Percentiles rank a stretch among this genome's conserved stretches.
phyloP scores from a whole-genome alignment of 2,329 filamentous ascomycete species.

The Cylindrodendrum hubeiense region DNA sequence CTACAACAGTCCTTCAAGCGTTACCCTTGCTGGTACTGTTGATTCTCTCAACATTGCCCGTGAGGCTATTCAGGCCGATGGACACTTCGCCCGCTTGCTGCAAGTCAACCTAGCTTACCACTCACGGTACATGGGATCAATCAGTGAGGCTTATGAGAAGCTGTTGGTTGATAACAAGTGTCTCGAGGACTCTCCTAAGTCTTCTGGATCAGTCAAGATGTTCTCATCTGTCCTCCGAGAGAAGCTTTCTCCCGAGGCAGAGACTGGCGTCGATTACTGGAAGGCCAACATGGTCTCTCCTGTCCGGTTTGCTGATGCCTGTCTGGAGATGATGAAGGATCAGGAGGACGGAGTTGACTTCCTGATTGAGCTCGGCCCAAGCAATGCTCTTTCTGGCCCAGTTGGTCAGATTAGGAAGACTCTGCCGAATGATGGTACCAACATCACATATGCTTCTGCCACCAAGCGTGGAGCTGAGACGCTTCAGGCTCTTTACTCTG shows the following conservation, averaged over 20 bases:
- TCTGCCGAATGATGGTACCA: conserved; percentile 12
- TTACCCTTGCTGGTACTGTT: conserved; percentile 16
- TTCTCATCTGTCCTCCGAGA: conserved; percentile 18
- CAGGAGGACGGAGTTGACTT: conserved; percentile 34
- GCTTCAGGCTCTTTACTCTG: neutral
- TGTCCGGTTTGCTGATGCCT: conserved; percentile 52
- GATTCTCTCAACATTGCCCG: conserved; percentile 8
- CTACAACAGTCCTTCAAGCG: conserved; percentile 20
- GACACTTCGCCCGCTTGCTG: conserved; percentile 15
- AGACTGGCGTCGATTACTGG: conserved; percentile 49
- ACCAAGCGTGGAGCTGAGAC: conserved; percentile 9
- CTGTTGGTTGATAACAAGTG: conserved; percentile 28
- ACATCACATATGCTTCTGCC: conserved; percentile 7
- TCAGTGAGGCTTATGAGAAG: conserved; percentile 16
- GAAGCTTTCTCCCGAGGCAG: conserved; percentile 2
- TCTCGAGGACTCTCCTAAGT: conserved; percentile 4
- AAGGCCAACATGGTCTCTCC: conserved; percentile 50
- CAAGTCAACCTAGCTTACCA: conserved; percentile 19
- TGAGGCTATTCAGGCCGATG: conserved; percentile 13
- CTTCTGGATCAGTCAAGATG: conserved; percentile 15
- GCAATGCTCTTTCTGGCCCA: conserved; percentile 40
- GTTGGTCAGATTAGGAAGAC: conserved; percentile 39
- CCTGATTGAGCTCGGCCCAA: conserved; percentile 48
- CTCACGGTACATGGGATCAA: conserved; percentile 13
- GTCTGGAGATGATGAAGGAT: conserved; percentile 37